Evolutionary conservation across 2,329 filamentous ascomycete species (phyloP), one percentile per base, ranked within the genome.

Genomic region (Hypoxylon sp.): DNA sequence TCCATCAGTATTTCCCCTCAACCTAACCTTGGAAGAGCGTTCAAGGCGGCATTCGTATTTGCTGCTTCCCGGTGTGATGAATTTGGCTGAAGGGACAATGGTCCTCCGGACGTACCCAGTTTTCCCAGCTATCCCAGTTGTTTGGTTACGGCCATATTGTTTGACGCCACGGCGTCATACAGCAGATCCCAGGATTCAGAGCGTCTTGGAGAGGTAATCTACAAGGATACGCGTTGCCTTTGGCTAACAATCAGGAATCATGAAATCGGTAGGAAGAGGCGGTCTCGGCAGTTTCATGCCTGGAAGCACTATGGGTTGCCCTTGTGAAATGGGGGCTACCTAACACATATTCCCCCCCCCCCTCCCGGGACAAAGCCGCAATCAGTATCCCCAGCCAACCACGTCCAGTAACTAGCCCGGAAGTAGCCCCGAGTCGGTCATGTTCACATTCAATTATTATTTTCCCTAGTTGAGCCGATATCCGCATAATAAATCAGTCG

Each of bases 361-460:
- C 20, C 20, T 13, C 35, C 35, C 35, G 13, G 13, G 35, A 37
- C 35, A 6, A 4, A 37, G 14, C n/a, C n/a, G 13, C 4, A 37
- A 37, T n/a, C 42, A 48, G 42, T 11, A 3, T 7, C 14, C n/a
- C 17, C 27, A 64, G 48, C 46, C 37, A 22, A 42, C 46, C 17
- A 17, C 35, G 33, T 48, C 49, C 22, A 8, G 22, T 8, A 25
- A 30, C 30, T 22, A 7, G 22, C 35, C 33, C 27, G 30, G 48
- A 48, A 17, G 22, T n/a, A 13, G 25, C 30, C n/a, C 40, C 59
- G 25, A 44, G 40, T 51, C 20, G 11, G 55, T 55, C 60, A 55
- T 63, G 20, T 31, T 60, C 55, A 63, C 64, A 49, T 67, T 59
- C 49, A 62, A 17, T 64, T 42, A 61, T 64, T 57, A 51, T 17